Conservation (phyloP, 2,329 filamentous ascomycete species). For the Colletotrichum incanum region DNA sequence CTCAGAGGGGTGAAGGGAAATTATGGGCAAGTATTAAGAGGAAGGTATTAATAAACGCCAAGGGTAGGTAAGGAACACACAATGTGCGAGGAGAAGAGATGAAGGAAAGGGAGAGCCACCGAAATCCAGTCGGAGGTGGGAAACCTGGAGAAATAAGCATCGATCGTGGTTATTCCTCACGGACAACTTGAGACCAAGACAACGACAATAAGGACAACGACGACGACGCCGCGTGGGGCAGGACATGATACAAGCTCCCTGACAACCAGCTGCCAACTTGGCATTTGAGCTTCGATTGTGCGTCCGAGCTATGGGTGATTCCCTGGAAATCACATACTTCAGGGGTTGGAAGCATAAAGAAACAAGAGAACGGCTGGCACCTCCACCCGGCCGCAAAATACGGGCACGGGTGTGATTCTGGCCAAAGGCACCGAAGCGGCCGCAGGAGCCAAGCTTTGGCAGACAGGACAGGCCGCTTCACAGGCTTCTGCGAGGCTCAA, state of each 20-base stretch:
- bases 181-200: slow-evolving; percentile 19
- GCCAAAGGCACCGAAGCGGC: slow-evolving; percentile 22
- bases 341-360: slow-evolving; percentile 33
- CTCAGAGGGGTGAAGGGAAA: slow-evolving; percentile 29
- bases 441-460: not conserved
- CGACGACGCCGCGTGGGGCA: slow-evolving; percentile 12
- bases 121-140: slow-evolving; percentile 9
- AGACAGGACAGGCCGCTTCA: not conserved
- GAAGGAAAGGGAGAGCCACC: not conserved
- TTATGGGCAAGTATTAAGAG: slow-evolving; percentile 30
- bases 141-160: slow-evolving; percentile 36
- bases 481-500: slow-evolving; percentile 19
- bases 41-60: slow-evolving; percentile 3
- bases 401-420: slow-evolving; percentile 31
- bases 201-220: not conserved
- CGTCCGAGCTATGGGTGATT: slow-evolving; percentile 31
- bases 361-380: slow-evolving; percentile 33
- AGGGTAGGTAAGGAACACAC: not conserved
- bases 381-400: slow-evolving; percentile 17
- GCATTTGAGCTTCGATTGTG: slow-evolving; percentile 24
- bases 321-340: slow-evolving; percentile 18
- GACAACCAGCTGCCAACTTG: slow-evolving; percentile 25
- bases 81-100: not conserved
- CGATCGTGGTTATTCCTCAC: slow-evolving; percentile 17
- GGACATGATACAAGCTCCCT: slow-evolving; percentile 29